A percentile compares a stretch with the other conserved stretches of the same genome.
These are phyloP conservation scores for Hyaloperonospora arabidopsidis DNA, from an alignment of 352 stramenopile species.

Conservation along the genomic window DNA sequence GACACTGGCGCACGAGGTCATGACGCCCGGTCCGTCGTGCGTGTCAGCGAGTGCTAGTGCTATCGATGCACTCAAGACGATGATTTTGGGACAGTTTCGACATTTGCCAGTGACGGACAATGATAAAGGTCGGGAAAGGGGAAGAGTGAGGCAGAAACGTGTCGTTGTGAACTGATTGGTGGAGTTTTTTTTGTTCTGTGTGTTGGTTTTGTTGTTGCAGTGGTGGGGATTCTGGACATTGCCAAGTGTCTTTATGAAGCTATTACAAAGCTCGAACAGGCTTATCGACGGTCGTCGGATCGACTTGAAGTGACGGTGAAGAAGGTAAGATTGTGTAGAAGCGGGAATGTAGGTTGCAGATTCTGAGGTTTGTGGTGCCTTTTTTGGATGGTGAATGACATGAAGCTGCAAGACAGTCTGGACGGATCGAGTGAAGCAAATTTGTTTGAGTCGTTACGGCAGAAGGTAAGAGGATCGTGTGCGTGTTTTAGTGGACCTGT, in stretches of 20 bases:
- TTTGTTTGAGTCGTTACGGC: constrained; percentile 72
- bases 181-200: not conserved
- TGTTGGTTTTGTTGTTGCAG: constrained; percentile 20
- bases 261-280: constrained; percentile 93
- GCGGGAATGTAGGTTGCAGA: not conserved
- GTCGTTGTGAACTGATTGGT: not conserved
- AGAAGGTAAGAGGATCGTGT: constrained; percentile 46
- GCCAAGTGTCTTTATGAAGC: constrained; percentile 98
- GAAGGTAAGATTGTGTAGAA: constrained; percentile 37
- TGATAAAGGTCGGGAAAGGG: constrained; percentile 48
- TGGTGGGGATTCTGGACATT: constrained; percentile 96
- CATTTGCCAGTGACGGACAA: constrained; percentile 92
- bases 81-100: constrained; percentile 94
- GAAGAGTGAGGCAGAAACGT: not conserved
- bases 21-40: constrained; percentile 93
- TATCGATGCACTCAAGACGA: constrained; percentile 94
- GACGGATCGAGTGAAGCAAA: constrained; percentile 42
- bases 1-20: constrained; percentile 85
- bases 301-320: constrained; percentile 65
- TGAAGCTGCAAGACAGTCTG: constrained; percentile 54
- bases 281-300: constrained; percentile 68
- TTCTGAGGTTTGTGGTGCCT: constrained; percentile 1
- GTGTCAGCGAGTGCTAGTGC: constrained; percentile 88
- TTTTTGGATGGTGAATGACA: constrained; percentile 5
- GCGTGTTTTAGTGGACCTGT: not conserved